A percentile compares a stretch with the other conserved stretches of the same genome.
These are phyloP conservation scores for Claviceps sp. DNA, from an alignment of 2,329 filamentous ascomycete species.

Conservation along the genomic window DNA sequence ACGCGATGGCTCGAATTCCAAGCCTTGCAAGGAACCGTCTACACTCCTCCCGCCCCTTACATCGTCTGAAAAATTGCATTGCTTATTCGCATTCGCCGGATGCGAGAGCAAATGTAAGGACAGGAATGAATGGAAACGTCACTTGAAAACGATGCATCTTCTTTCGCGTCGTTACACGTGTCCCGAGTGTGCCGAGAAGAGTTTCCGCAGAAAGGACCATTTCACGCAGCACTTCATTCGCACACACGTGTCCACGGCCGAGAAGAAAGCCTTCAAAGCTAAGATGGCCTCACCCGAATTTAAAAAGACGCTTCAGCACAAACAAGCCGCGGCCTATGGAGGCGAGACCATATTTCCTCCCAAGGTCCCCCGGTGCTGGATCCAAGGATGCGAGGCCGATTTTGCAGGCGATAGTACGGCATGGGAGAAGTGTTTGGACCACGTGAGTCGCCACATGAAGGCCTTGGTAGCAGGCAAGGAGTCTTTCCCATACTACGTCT, in stretches of 20 bases:
- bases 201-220: conserved; percentile 83
- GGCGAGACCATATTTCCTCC: conserved; percentile 33
- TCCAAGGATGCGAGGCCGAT: conserved; percentile 39
- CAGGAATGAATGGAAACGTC: conserved; percentile 95
- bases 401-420: conserved; percentile 48
- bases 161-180: conserved; percentile 65
- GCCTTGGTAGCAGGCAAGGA: background rate
- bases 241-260: conserved; percentile 49
- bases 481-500: background rate
- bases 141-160: conserved; percentile 70
- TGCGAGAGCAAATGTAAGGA: conserved; percentile 59
- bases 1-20: background rate
- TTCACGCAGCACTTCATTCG: conserved; percentile 79
- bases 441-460: conserved; percentile 71
- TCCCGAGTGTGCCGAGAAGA: conserved; percentile 44
- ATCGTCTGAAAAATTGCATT: conserved; percentile 21
- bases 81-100: conserved; percentile 66
- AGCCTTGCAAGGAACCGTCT: conserved; percentile 18
- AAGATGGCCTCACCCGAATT: conserved; percentile 28
- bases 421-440: conserved; percentile 81
- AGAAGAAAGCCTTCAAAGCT: conserved; percentile 24
- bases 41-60: background rate
- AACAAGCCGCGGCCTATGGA: background rate
- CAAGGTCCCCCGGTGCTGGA: conserved; percentile 44
- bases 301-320: conserved; percentile 33